Conservation (phyloP, 805 yeast species). For the Diddensiella transvaalensis region DNA sequence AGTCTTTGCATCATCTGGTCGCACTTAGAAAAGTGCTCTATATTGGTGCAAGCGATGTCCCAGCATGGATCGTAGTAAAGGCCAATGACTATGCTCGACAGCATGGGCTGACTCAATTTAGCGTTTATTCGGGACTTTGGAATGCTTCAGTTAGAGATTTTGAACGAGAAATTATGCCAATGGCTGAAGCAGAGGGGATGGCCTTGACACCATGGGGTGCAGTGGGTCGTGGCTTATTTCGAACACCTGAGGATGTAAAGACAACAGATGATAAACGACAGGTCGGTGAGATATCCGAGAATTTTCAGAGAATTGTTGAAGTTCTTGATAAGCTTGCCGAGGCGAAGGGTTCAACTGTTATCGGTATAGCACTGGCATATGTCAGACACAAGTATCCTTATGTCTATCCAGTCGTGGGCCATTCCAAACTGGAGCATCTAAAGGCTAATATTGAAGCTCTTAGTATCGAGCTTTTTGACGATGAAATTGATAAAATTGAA, state of each 20-base stretch:
- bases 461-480: slow-evolving; percentile 18
- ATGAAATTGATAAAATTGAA: slow-evolving; percentile 19
- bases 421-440: slow-evolving; percentile 23
- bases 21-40: too few species aligned
- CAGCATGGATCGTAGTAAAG: slow-evolving; percentile 29
- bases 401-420: slow-evolving; percentile 27
- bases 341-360: neutral
- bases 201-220: slow-evolving; percentile 28
- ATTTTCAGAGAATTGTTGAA: neutral
- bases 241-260: too few species aligned
- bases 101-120: slow-evolving; percentile 25
- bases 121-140: slow-evolving; percentile 28
- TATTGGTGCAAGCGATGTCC: slow-evolving; percentile 27
- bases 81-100: too few species aligned
- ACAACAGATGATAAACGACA: slow-evolving; percentile 19
- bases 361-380: slow-evolving; percentile 25
- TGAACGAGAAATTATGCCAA: slow-evolving; percentile 27
- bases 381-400: slow-evolving; percentile 20
- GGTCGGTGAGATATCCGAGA: slow-evolving; percentile 19
- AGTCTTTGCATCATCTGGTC: too few species aligned
- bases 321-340: slow-evolving; percentile 9
- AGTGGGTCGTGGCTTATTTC: slow-evolving; percentile 25
- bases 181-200: slow-evolving; percentile 26
- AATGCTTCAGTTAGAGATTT: slow-evolving; percentile 23
- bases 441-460: slow-evolving; percentile 23